phyloP scores from a whole-genome alignment of 352 stramenopile species.

The Globisporangium heterothallicum region DNA sequence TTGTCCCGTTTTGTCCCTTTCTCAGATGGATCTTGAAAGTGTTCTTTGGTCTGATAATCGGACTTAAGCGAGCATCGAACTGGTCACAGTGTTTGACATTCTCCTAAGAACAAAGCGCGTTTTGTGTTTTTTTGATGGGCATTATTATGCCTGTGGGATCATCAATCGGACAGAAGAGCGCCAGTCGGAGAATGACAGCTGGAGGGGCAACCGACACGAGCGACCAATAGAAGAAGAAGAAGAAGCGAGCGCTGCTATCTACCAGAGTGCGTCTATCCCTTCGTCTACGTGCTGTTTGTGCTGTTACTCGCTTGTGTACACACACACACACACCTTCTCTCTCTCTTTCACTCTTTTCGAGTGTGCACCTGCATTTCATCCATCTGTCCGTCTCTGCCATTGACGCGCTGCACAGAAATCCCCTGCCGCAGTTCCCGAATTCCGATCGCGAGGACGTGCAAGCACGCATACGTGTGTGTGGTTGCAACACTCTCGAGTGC shows the following conservation, averaged over 20 bases:
- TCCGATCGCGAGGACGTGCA: too few species aligned
- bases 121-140: too few species aligned
- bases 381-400: conserved; percentile 3
- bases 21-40: background rate
- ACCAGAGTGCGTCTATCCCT: too few species aligned
- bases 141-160: too few species aligned
- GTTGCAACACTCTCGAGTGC: too few species aligned
- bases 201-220: too few species aligned
- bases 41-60: conserved; percentile 8
- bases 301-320: too few species aligned
- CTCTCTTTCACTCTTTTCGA: background rate
- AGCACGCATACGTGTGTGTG: background rate
- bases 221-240: background rate
- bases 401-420: background rate
- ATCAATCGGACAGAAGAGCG: too few species aligned
- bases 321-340: too few species aligned
- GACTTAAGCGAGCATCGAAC: background rate
- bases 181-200: too few species aligned
- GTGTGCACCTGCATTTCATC: background rate
- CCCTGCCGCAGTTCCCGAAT: background rate
- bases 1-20: background rate
- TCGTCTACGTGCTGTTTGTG: too few species aligned
- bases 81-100: background rate
- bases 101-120: background rate
- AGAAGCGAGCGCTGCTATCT: too few species aligned